Conservation (phyloP, 495 filamentous ascomycete genomes). For the Talaromyces ruber region DNA sequence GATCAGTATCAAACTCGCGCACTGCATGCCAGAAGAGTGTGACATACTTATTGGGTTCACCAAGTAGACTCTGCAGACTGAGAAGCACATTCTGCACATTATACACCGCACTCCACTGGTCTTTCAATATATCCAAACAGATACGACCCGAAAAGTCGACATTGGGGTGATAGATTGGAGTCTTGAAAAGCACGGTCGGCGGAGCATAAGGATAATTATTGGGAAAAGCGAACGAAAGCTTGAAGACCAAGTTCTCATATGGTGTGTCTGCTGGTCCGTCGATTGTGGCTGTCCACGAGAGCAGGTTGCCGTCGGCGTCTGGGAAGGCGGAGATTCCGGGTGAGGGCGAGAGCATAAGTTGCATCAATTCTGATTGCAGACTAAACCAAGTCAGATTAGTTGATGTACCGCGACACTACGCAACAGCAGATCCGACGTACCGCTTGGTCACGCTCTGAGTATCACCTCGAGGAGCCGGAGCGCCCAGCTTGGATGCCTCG, state of each 20-base stretch:
- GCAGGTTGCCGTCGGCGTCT: constrained; percentile 78
- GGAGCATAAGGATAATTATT: constrained; percentile 88
- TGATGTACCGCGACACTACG: not conserved
- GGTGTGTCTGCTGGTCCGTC: constrained; percentile 84
- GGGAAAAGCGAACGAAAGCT: constrained; percentile 87
- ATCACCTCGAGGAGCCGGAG: constrained; percentile 45
- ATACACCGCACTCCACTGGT: constrained; percentile 95
- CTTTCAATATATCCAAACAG: constrained; percentile 94
- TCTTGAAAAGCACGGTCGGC: constrained; percentile 90
- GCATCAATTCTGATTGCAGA: constrained; percentile 94
- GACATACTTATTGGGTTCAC: constrained; percentile 93
- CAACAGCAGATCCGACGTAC: constrained; percentile 26
- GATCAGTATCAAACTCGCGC: not conserved
- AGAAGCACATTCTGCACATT: constrained; percentile 89
- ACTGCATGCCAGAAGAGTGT: not conserved
- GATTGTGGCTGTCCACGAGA: constrained; percentile 89
- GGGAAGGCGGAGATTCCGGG: constrained; percentile 96
- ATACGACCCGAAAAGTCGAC: constrained; percentile 89
- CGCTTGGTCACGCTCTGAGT: constrained; percentile 74
- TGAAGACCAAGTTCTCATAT: constrained; percentile 82
- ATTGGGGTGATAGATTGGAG: constrained; percentile 90
- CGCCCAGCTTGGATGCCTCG: constrained; percentile 50
- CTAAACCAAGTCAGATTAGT: constrained; percentile 33
- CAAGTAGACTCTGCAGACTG: constrained; percentile 89
- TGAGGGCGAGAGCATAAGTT: constrained; percentile 89